Base-by-base conservation (phyloP, 805 yeast genomes). In the Yamadazyma olivae region DNA sequence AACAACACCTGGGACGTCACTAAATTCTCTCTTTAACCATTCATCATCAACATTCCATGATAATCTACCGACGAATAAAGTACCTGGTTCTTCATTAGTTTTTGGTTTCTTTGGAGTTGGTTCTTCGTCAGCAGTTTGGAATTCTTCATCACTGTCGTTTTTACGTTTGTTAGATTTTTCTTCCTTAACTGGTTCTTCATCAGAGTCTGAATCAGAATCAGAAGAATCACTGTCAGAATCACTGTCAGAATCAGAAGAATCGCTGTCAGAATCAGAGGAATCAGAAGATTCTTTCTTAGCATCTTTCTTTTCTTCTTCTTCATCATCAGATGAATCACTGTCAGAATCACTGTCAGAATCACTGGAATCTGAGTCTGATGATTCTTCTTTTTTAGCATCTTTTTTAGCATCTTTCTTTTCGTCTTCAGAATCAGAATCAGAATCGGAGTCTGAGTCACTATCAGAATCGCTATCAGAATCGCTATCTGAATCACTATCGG, bases 21-120 rank as follows among this genome's bases (percentile, higher is more conserved):
- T 89, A 63, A 93, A 93, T 70, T 87, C 97, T 44, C 81, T 71
- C 66, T 74, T 74, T 62, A 93, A 79, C 95, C 96, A 86, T 42
- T 82, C 95, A 60, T 90, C 97, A 57, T 93, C 99, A 56, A 93
- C 77, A 65, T 81, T 84, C 98, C 98, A 93, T 15, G 98, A 89
- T 56, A 93, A 78, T 72, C 98, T 83, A 56, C 99, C 99, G 48
- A 90, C 98, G 56, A 93, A 93, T 48, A 93, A 64, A 43, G 98
- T 91, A 41, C 91, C 85, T 52, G 89, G 83, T 66, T 83, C 95
- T 48, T 65, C 71, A 36, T 64, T 70, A 35, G 58, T 48, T 70
- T 73, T 75, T 47, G 67, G 66, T 61, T 77, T 79, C 72, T 82
- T 83, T 35, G 66, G 64, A 26, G 71, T 56, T 41, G 57, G 53